Base-by-base conservation (phyloP, 352 stramenopile species). In the Globisporangium cylindrosporum region DNA sequence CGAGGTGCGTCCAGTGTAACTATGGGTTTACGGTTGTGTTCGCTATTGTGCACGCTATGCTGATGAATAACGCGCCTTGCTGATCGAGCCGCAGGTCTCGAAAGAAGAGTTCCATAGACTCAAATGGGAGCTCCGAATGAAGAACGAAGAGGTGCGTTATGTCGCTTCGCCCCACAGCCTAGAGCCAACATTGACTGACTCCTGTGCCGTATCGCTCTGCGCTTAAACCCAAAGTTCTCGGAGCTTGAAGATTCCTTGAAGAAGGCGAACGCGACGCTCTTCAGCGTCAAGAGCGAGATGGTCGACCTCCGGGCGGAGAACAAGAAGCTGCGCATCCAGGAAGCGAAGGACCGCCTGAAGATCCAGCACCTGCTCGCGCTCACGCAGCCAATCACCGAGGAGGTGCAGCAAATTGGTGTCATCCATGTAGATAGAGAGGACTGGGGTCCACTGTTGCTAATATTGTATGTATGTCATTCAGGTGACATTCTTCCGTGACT, bases 281-380 rank as follows among this genome's bases (percentile, higher is more conserved):
- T 91, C 59, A 64, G 90, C 66, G 76, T 81, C 24, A 88, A 90
- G 49, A 72, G 86, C 22, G 72, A 92, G 61, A 72, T 87, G 14
- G 80, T 94, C 36, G 78, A 88, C 59, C 64, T 93, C 3, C 74
- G 89, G 43, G 72, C 80, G 0, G 73, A 94, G 61, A 92, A 88
- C 67, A 81, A 91, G 49, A 67, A 70, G 49, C 72, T 95, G 25
- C 89, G 85, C 22, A 77, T 92, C 43, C 89, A 94, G 48, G 86
- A 95, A 59, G 67, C 80, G 8, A 77, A 90, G 43, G 88, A 97
- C 62, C 71, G 88, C 18, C 73, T 81, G 41, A 92, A 93, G 57
- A 93, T 96, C 66, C 86, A 93, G 68, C 84, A 93, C 25, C 69
- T 97, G 48, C 73, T 97, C 46, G 74, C 77, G 51, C 77, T 96